Percentiles rank a stretch among this genome's conserved stretches.
Evolutionary conservation across 768 basidiomycete genomes (phyloP).

Genomic region (Fomitopsis pulvina): DNA sequence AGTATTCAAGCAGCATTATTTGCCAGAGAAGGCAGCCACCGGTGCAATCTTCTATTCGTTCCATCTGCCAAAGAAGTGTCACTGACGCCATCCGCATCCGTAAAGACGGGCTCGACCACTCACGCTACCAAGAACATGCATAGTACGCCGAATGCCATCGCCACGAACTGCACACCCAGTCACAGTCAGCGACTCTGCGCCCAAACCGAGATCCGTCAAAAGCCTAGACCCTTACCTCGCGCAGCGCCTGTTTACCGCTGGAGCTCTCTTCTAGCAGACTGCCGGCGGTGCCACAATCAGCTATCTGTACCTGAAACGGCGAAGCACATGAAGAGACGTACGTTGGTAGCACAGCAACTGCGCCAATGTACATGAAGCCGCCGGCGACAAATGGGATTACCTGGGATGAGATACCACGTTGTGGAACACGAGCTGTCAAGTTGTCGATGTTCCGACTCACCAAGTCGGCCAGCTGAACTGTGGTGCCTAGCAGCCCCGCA

Average conservation of each 20-base stretch:
- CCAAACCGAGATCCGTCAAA: too few relatives aligned
- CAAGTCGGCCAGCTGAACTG: constrained; percentile 70
- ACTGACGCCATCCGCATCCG: constrained; percentile 5
- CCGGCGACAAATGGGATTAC: constrained; percentile 88
- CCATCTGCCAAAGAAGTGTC: constrained; percentile 44
- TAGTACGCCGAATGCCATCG: constrained; percentile 84
- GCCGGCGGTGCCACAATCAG: constrained; percentile 8
- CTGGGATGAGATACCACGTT: constrained; percentile 29
- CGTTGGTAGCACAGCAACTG: constrained; percentile 88
- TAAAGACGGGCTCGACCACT: constrained; percentile 5
- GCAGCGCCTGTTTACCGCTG: constrained; percentile 81
- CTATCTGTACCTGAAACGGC: not conserved
- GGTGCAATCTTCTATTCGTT: constrained; percentile 67
- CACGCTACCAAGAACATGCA: constrained; percentile 92
- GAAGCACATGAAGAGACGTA: constrained; percentile 32
- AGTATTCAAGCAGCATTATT: too few relatives aligned
- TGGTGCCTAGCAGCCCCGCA: constrained; percentile 77
- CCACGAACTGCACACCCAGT: constrained; percentile 57
- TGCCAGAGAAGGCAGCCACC: too few relatives aligned
- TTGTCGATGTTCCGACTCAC: constrained; percentile 42
- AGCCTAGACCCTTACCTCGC: constrained; percentile 54
- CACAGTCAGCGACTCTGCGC: constrained; percentile 3
- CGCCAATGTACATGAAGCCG: constrained; percentile 90
- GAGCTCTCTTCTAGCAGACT: constrained; percentile 85
- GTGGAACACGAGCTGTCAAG: not conserved